Evolutionary conservation across 768 basidiomycete species (phyloP), one percentile per base, ranked within the genome.

Genomic region (Tulasnella sp.): DNA sequence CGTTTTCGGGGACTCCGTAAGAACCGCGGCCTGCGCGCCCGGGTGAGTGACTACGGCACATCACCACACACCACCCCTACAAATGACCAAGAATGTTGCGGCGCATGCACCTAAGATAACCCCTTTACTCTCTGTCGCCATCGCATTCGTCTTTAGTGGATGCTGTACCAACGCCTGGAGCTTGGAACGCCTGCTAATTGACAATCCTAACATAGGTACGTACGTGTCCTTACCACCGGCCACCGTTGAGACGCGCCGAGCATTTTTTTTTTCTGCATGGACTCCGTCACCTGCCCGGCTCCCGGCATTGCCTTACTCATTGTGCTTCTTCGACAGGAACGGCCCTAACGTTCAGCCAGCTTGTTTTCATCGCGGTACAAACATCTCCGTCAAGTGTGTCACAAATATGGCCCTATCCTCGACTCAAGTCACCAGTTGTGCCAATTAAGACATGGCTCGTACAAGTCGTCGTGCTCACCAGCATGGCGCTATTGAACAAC

Each of bases 141-240:
- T 87, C 21, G 74, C 77, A 1, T 75, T 86, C 64, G 82, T 91
- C 3, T 78, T 90, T 64, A 88, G 88, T 23, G 88, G 89, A 19
- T 92, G 89, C 67, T 92, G 89, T 78, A 75, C 83, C 84, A 90
- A 90, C 69, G 87, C 88, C 8, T 83, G 82, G 78, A 76, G 84
- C 1, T 84, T 87, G 66, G 88, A 90, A 68, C 78, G 83, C 51
- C 71, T 93, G 19, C 75, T 91, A 19, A 79, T 80, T 56, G 73
- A 82, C 65, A 84, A 85, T 69, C 79, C 86, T 26, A 75, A 74
- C 17, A 78, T 86, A 24, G 87, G 86, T 87, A 65, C 67, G 72
- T 64, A 17, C 13, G 15, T 51, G 15, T 34, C 21, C 42, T n/a
- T 11, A 13, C 19, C 55, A 26, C 19, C 24, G n/a, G 44, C 44